Conservation (phyloP, 139 green algal species). For the Microglena sp. region DNA sequence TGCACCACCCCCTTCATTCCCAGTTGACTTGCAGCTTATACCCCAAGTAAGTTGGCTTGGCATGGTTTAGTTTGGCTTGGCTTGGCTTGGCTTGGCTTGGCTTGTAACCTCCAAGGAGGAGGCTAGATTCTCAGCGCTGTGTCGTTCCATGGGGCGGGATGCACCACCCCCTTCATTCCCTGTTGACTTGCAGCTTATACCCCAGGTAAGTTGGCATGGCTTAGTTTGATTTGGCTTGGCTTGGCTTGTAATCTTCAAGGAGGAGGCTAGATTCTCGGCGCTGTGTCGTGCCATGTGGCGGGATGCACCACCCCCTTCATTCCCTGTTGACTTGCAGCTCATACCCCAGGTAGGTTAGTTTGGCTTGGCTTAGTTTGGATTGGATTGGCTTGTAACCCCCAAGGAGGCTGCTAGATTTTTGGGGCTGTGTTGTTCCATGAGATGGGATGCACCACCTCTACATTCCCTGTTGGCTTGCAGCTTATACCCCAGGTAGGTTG, state of each 20-base stretch:
- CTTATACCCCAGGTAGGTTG: constrained; percentile 34
- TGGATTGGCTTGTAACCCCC: neutral
- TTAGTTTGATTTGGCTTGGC: neutral
- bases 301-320: constrained; percentile 35
- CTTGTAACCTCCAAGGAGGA: constrained; percentile 42
- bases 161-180: constrained; percentile 45
- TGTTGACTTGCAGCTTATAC: constrained; percentile 48
- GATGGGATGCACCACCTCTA: constrained; percentile 18
- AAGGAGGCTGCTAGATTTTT: neutral
- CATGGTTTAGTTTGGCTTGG: neutral
- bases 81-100: neutral
- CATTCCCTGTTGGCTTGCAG: constrained; percentile 61
- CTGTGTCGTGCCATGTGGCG: neutral
- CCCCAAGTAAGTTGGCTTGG: constrained; percentile 17
- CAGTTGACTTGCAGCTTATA: constrained; percentile 53
- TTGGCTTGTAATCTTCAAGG: neutral
- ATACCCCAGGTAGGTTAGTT: constrained; percentile 25
- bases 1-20: constrained; percentile 39
- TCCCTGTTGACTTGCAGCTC: constrained; percentile 57
- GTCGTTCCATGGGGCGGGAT: constrained; percentile 18
- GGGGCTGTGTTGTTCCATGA: neutral
- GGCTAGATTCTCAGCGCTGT: constrained; percentile 35
- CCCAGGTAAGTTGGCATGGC: constrained; percentile 16
- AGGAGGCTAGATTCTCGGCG: neutral
- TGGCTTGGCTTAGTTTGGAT: neutral